A percentile compares a stretch with the other conserved stretches of the same genome.
These are phyloP conservation scores for Hygrophila difformis DNA, from an alignment of 257 asterid genomes.

Conservation along the genomic window DNA sequence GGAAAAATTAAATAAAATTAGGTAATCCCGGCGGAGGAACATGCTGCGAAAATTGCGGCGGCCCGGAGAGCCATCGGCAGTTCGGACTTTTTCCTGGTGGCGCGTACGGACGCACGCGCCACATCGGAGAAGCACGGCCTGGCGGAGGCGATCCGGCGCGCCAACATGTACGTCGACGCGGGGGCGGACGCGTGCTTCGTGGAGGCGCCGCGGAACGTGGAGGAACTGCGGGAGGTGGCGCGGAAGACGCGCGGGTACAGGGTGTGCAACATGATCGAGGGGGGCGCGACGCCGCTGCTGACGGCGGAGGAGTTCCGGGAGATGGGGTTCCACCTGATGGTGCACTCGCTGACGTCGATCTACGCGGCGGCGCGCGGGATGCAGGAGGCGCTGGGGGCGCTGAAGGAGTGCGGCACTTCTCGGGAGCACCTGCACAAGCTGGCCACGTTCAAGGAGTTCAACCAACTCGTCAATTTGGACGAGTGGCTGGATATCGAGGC, in stretches of 20 bases:
- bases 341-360: not conserved
- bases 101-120: constrained; percentile 4
- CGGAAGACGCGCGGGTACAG: not conserved
- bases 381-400: not conserved
- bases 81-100: constrained; percentile 1
- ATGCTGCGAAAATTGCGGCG: not conserved
- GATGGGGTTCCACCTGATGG: constrained; percentile 3
- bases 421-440: constrained; percentile 4
- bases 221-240: not conserved
- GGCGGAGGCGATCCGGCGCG: not conserved
- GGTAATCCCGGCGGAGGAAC: constrained; percentile 4
- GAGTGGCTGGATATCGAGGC: not conserved
- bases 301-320: constrained; percentile 1
- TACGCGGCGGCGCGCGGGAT: not conserved
- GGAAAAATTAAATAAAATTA: too few species aligned
- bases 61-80: not conserved
- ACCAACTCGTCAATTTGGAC: not conserved
- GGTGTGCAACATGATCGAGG: constrained; percentile 6
- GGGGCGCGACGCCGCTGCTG: not conserved
- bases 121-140: not conserved
- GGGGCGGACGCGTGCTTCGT: constrained; percentile 7
- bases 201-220: constrained; percentile 1
- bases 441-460: constrained; percentile 7
- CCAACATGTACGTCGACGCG: constrained; percentile 1
- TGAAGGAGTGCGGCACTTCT: not conserved